Evolutionary conservation across 257 asterid genomes (phyloP).

Genomic region (Forsythia viridissima): DNA sequence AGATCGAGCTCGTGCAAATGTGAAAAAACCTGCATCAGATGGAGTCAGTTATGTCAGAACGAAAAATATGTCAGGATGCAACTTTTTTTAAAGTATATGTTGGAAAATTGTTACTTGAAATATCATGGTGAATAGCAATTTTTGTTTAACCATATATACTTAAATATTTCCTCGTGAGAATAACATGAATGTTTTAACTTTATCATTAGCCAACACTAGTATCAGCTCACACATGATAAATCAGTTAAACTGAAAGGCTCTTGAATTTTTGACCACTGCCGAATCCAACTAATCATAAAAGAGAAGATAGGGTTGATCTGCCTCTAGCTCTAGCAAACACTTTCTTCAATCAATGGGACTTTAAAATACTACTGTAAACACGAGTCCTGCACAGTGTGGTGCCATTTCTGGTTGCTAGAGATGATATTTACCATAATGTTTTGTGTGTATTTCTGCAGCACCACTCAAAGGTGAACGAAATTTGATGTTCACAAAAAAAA

Average conservation of each 20-base stretch:
- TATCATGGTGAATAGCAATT: not conserved
- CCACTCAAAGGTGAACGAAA: not conserved
- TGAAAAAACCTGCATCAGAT: conserved; percentile 77
- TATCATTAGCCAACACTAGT: not conserved
- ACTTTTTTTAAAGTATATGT: conserved; percentile 11
- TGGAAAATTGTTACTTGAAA: not conserved
- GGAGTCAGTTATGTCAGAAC: conserved; percentile 19
- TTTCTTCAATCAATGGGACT: too few relatives aligned
- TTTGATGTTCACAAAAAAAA: not conserved
- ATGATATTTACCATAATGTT: too few relatives aligned
- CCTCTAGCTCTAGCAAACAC: not conserved
- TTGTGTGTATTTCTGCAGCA: not conserved
- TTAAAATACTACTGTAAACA: too few relatives aligned
- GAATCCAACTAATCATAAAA: not conserved
- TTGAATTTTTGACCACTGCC: not conserved
- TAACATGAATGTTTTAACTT: conserved; percentile 1
- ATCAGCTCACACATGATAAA: not conserved
- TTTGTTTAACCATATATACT: conserved; percentile 3
- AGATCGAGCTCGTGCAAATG: conserved; percentile 96
- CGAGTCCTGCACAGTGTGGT: too few relatives aligned
- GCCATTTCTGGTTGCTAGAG: too few relatives aligned
- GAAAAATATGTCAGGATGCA: conserved; percentile 15
- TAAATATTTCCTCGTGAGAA: not conserved
- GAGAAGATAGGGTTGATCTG: not conserved
- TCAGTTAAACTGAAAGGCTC: not conserved